Percentiles rank a stretch among this genome's conserved stretches.
Evolutionary conservation across 2,329 filamentous ascomycete genomes (phyloP).

Genomic region (Orbilia quercus): DNA sequence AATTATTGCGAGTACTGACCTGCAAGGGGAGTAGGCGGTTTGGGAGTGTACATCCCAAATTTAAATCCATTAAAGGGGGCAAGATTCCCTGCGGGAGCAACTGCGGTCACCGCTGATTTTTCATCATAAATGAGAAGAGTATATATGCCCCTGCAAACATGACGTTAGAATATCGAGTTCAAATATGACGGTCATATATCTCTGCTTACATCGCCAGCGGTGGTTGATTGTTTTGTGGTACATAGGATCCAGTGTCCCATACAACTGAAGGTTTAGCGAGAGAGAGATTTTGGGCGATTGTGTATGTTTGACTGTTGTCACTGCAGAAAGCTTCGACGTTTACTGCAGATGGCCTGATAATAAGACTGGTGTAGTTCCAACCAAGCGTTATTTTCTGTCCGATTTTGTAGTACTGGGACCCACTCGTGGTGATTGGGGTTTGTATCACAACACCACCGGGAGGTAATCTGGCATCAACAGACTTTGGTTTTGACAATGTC

Average conservation of each 20-base stretch:
- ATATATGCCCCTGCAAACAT: slow-evolving; percentile 68
- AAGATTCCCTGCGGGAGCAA: slow-evolving; percentile 69
- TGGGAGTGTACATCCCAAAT: slow-evolving; percentile 74
- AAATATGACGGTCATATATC: slow-evolving; percentile 67
- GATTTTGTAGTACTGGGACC: slow-evolving; percentile 73
- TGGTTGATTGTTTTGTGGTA: slow-evolving; percentile 33
- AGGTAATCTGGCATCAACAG: slow-evolving; percentile 39
- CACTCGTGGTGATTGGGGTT: slow-evolving; percentile 67
- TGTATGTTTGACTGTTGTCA: slow-evolving; percentile 70
- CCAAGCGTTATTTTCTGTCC: slow-evolving; percentile 72
- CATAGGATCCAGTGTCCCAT: slow-evolving; percentile 70
- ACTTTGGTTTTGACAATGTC: slow-evolving; percentile 20
- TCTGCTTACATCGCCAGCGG: slow-evolving; percentile 65
- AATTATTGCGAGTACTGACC: slow-evolving; percentile 63
- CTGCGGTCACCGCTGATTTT: slow-evolving; percentile 67
- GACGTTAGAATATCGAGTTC: slow-evolving; percentile 36
- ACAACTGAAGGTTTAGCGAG: slow-evolving; percentile 68
- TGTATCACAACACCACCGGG: slow-evolving; percentile 73
- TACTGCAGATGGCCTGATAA: slow-evolving; percentile 70
- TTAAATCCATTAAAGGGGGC: slow-evolving; percentile 67
- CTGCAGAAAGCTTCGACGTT: slow-evolving; percentile 73
- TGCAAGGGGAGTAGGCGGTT: slow-evolving; percentile 66
- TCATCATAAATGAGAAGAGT: slow-evolving; percentile 74
- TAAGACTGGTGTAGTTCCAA: slow-evolving; percentile 76
- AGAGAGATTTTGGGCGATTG: slow-evolving; percentile 71